A percentile compares a stretch with the other conserved stretches of the same genome.
Evolutionary conservation across 371 early-diverging fungal species (phyloP).

Genomic region (Mucor sp.): DNA sequence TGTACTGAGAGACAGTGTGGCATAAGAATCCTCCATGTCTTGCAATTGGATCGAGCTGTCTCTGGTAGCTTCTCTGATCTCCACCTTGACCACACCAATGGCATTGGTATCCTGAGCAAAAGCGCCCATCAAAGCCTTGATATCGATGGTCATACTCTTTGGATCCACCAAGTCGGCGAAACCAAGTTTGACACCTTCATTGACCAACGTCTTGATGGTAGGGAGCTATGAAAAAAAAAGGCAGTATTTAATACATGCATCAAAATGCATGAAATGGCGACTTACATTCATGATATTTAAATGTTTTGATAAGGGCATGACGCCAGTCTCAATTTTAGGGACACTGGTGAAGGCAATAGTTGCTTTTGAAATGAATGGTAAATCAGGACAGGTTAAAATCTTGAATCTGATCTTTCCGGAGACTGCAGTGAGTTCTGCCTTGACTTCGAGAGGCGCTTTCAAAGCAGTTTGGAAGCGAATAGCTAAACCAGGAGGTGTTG

Average conservation of each 20-base stretch:
- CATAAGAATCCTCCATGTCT: conserved; percentile 51
- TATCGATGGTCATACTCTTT: conserved; percentile 45
- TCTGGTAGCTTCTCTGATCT: conserved; percentile 32
- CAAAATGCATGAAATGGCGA: background rate
- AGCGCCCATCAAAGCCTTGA: conserved; percentile 34
- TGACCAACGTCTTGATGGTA: conserved; percentile 39
- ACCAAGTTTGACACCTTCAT: conserved; percentile 41
- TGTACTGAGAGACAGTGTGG: conserved; percentile 37
- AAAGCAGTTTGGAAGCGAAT: conserved; percentile 36
- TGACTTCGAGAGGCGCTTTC: conserved; percentile 33
- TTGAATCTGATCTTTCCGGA: conserved; percentile 47
- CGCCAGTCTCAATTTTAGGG: conserved; percentile 42
- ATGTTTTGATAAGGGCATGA: conserved; percentile 46
- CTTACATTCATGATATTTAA: conserved; percentile 49
- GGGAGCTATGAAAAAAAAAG: conserved; percentile 34
- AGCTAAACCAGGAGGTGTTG: conserved; percentile 40
- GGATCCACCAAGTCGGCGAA: conserved; percentile 48
- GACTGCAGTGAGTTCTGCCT: conserved; percentile 44
- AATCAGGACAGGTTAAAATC: conserved; percentile 39
- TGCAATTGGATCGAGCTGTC: conserved; percentile 21
- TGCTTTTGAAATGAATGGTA: conserved; percentile 46
- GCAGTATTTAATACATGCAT: background rate
- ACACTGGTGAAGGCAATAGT: conserved; percentile 48
- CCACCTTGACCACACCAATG: conserved; percentile 41
- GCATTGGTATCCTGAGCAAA: conserved; percentile 37